Evolutionary conservation across 2,329 filamentous ascomycete genomes (phyloP).

Genomic region (Neonectria ditissima): DNA sequence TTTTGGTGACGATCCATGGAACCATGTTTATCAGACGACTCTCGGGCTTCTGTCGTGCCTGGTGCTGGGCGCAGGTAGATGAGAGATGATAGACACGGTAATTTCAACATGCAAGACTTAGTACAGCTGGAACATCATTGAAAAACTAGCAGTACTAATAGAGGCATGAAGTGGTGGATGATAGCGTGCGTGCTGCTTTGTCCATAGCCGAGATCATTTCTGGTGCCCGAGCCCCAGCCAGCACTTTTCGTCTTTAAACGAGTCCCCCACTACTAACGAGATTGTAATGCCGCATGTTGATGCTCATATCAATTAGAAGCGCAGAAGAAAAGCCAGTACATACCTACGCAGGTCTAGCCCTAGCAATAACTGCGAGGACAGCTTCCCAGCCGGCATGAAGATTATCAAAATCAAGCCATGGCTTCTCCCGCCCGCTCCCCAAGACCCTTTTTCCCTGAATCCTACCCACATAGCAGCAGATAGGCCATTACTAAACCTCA

Average conservation of each 20-base stretch:
- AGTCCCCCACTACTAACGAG: background rate
- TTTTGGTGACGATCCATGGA: conserved; percentile 38
- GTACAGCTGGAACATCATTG: no score
- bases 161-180: background rate
- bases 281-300: background rate
- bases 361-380: conserved; percentile 1
- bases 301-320: background rate
- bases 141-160: background rate
- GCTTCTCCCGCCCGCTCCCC: conserved; percentile 15
- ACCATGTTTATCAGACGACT: conserved; percentile 44
- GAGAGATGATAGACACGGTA: background rate
- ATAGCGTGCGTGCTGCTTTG: background rate
- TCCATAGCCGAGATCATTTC: background rate
- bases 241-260: background rate
- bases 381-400: conserved; percentile 6
- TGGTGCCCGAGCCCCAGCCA: background rate
- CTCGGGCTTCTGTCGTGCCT: conserved; percentile 29
- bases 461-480: conserved; percentile 16
- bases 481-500: conserved; percentile 23
- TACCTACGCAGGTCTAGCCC: background rate
- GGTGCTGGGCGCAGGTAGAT: conserved; percentile 1
- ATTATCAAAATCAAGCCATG: conserved; percentile 20
- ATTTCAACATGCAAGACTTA: no score
- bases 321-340: background rate
- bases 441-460: conserved; percentile 17